phyloP scores from a whole-genome alignment of 768 basidiomycete species.

The Cyclocybe aegerita region DNA sequence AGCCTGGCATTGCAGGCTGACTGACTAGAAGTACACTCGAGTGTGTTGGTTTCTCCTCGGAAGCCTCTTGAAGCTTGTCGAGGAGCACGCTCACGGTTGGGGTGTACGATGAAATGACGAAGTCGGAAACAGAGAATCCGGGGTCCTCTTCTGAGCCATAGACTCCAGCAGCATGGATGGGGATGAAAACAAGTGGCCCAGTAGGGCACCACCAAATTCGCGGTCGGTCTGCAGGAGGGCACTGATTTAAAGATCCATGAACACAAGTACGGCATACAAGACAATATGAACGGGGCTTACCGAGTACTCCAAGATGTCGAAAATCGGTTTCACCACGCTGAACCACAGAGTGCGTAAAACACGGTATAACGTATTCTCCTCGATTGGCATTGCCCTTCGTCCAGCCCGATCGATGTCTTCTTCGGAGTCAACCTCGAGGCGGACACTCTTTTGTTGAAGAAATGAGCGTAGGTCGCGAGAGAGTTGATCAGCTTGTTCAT shows the following conservation, averaged over 20 bases:
- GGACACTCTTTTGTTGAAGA: slow-evolving; percentile 7
- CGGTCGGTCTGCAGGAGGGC: not conserved
- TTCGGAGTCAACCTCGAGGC: not conserved
- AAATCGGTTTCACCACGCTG: not conserved
- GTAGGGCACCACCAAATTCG: slow-evolving; percentile 9
- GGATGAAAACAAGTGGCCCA: slow-evolving; percentile 27
- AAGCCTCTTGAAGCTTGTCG: not conserved
- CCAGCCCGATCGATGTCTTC: not conserved
- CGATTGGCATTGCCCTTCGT: not conserved
- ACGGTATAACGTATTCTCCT: not conserved
- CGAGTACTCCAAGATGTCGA: not conserved
- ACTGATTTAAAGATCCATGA: not conserved
- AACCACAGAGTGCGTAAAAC: slow-evolving; percentile 4
- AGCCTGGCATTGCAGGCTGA: not conserved
- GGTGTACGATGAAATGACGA: slow-evolving; percentile 19
- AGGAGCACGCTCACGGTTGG: slow-evolving; percentile 3
- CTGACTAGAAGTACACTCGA: not conserved
- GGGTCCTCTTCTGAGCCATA: slow-evolving; percentile 14
- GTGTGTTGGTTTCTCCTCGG: not conserved
- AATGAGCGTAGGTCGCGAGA: not conserved
- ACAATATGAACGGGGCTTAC: not conserved
- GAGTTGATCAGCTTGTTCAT: slow-evolving; percentile 5
- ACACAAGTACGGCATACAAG: not conserved
- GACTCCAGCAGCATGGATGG: slow-evolving; percentile 35
- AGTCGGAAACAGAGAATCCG: slow-evolving; percentile 10